A percentile compares a stretch with the other conserved stretches of the same genome.
phyloP scores from a whole-genome alignment of 2,329 filamentous ascomycete species.

The Xenoacremonium recifei region DNA sequence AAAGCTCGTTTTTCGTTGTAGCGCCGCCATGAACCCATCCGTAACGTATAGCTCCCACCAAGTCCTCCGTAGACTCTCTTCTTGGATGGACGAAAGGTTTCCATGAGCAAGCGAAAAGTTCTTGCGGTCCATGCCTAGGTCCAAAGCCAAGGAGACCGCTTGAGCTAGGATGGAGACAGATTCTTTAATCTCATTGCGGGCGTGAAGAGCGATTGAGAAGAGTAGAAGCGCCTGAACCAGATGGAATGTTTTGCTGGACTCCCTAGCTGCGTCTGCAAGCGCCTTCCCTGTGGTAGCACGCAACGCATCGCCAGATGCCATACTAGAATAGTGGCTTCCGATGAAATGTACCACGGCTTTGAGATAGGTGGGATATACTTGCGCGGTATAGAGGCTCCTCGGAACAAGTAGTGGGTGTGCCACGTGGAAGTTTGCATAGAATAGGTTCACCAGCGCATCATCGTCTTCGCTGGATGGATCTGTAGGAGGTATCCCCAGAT shows the following conservation, averaged over 20 bases:
- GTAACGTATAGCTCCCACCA: conserved; percentile 25
- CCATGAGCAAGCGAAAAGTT: conserved; percentile 13
- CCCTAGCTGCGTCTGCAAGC: conserved; percentile 1
- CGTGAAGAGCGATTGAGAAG: conserved; percentile 5
- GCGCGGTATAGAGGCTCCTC: not conserved
- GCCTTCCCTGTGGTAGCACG: conserved; percentile 2
- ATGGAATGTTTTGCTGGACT: not conserved
- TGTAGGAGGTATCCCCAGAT: no score
- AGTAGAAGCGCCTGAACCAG: conserved; percentile 6
- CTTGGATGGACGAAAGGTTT: conserved; percentile 11
- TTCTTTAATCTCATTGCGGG: conserved; percentile 1
- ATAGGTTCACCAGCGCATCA: not conserved
- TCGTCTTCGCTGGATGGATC: no score
- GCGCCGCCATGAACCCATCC: conserved; percentile 17
- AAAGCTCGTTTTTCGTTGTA: conserved; percentile 9
- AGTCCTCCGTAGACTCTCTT: conserved; percentile 19
- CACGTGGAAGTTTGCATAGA: not conserved
- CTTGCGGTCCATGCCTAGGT: conserved; percentile 16
- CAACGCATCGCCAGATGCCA: conserved; percentile 6
- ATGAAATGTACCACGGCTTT: conserved; percentile 6
- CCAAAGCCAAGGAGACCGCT: conserved; percentile 8
- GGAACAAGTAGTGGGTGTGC: not conserved
- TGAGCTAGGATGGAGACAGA: not conserved
- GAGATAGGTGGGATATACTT: conserved; percentile 3
- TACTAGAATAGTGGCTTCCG: conserved; percentile 7